Evolutionary conservation across 331 rosid species (phyloP).

Genomic region (Acacia pycnantha): DNA sequence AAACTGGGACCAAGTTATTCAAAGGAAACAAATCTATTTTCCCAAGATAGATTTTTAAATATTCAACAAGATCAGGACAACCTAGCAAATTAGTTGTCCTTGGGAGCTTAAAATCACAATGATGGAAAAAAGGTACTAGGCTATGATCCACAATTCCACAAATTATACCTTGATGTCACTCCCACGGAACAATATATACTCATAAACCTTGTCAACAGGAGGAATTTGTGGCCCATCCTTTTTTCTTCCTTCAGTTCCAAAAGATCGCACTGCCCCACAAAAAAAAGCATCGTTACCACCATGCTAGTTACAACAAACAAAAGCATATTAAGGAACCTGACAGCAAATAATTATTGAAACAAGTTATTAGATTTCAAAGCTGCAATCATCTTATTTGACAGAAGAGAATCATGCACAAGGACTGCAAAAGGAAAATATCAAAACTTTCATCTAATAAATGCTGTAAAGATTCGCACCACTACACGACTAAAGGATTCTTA

Average conservation of each 20-base stretch:
- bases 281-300: constrained; percentile 8
- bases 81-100: background rate
- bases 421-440: background rate
- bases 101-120: background rate
- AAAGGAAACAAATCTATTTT: background rate
- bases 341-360: background rate
- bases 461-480: background rate
- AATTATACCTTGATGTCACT: constrained; percentile 66
- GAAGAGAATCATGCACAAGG: constrained; percentile 2
- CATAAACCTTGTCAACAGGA: constrained; percentile 64
- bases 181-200: constrained; percentile 72
- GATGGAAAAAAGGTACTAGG: background rate
- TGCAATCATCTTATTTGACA: background rate
- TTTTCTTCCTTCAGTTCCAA: constrained; percentile 79
- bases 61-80: background rate
- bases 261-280: constrained; percentile 50
- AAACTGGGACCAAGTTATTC: background rate
- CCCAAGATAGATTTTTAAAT: background rate
- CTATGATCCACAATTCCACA: background rate
- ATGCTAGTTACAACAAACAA: background rate
- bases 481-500: background rate
- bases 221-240: constrained; percentile 69
- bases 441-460: background rate
- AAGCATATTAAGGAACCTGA: background rate
- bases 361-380: constrained; percentile 1